Evolutionary conservation across 2,329 filamentous ascomycete species (phyloP), one percentile per base, ranked within the genome.

Genomic region (Exophiala bonariae): DNA sequence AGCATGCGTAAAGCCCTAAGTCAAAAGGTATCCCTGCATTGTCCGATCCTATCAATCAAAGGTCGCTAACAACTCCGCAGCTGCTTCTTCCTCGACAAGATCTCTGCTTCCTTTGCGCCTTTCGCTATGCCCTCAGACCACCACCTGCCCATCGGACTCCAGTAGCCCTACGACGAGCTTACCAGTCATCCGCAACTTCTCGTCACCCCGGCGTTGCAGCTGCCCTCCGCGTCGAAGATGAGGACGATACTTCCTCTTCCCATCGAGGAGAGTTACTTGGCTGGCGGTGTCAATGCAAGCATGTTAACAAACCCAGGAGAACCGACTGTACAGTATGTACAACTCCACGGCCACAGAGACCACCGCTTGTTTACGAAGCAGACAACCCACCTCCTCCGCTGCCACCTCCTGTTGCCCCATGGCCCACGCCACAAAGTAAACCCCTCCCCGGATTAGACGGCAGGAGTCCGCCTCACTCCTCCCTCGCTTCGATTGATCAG

Each of bases 1-100:
- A 55, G 38, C 17, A 55, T 55, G 52, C 52, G 52, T 16, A 44
- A 49, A 41, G 40, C 49, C n/a, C 45, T 55, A 20, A 35, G 40
- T 28, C 41, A 38, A 28, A 54, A 39, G 38, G 52, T 55, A 47
- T 20, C 38, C 23, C n/a, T 3, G 17, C 16, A 8, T 11, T 16
- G 11, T 14, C 22, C n/a, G 16, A 13, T 4, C 5, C 32, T n/a
- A 11, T 40, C 22, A 7, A 14, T 22, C 30, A 13, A 10, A 16
- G 3, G 10, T 30, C 18, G 8, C 17, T 26, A 50, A 26, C 30
- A 18, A 35, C 32, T 52, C 20, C 48, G 30, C n/a, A n/a, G 7
- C 51, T 69, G 68, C 56, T 71, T 41, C 63, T 66, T 44, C 66
- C 66, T 52, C 62, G 63, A 57, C 63, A 65, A 49, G 62, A 63